Evolutionary conservation across 2,329 filamentous ascomycete genomes (phyloP), one percentile per base, ranked within the genome.

Genomic region (Aspergillus sergii): DNA sequence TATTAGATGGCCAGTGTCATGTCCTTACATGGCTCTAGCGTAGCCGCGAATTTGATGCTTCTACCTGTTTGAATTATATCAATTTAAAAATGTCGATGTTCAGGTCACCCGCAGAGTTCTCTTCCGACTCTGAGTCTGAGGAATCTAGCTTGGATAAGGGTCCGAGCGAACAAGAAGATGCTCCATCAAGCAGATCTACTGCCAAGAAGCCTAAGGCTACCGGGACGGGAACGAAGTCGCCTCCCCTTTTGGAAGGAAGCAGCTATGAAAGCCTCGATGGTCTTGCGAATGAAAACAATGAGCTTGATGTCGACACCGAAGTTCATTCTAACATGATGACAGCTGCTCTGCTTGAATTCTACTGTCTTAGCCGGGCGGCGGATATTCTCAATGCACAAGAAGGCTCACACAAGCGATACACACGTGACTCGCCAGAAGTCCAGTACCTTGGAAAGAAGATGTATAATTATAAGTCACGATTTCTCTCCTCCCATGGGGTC

Each of bases 291-390:
- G 39, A 28, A n/a, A 68, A 70, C 26, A 70, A 71, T 16, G 60
- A 71, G 7, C 66, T 73, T 14, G 74, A 74, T 54, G 63, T 74
- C 4, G 75, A 79, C 62, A 67, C 71, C 6, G 75, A 78, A 41
- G 74, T 71, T 5, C 79, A 81, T 68, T 72, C 76, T 41, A 75
- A 77, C 41, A 71, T 81, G 51, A 77, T 82, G 75, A 80, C 80
- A 19, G 72, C 78, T 16, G 78, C 80, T 1, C 68, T 82, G 16
- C 71, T 82, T 5, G 80, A 82, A 60, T 81, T 81, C 61, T 82
- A 79, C 64, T 81, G 79, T 56, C 68, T 78, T 16, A 79, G 69
- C 41, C 76, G 77, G 59, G 80, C 80, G n/a, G 76, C 76, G 26
- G 80, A 82, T 50, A 73, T 81, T 55, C 72, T 82, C 43, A 82